Percentiles rank a stretch among this genome's conserved stretches.
Conservation (phyloP, 306 rosid species). For the Mimosa pudica region DNA sequence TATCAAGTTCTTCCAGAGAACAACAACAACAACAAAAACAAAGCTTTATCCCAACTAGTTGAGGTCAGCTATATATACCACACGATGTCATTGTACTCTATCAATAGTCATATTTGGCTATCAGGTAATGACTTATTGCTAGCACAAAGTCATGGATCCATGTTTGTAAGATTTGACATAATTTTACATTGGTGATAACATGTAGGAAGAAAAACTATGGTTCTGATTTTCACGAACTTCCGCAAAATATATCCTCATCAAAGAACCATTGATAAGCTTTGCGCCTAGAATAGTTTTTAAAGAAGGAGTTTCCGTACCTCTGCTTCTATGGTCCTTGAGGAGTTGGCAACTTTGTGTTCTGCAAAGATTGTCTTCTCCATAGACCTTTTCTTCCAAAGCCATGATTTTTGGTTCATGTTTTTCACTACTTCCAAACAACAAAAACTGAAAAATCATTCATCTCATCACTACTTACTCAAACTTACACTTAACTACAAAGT, state of each 20-base stretch:
- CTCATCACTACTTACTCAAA: neutral
- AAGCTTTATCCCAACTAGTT: too few relatives aligned
- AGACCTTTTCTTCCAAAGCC: slow-evolving; percentile 79
- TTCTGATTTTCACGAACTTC: neutral
- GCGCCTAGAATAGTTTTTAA: neutral
- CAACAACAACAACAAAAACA: too few relatives aligned
- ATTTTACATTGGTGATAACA: neutral
- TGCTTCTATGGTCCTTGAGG: slow-evolving; percentile 47
- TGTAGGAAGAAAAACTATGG: neutral
- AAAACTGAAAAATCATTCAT: slow-evolving; percentile 25
- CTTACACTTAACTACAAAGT: neutral
- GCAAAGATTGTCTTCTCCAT: slow-evolving; percentile 61
- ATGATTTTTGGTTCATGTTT: slow-evolving; percentile 71
- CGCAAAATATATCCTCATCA: too few relatives aligned
- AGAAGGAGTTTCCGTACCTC: slow-evolving; percentile 49
- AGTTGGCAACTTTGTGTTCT: slow-evolving; percentile 42
- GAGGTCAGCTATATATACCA: too few relatives aligned
- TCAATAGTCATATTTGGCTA: too few relatives aligned
- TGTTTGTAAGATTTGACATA: too few relatives aligned
- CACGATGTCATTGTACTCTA: too few relatives aligned
- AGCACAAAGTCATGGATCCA: too few relatives aligned
- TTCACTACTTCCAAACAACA: slow-evolving; percentile 40
- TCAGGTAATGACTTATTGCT: too few relatives aligned
- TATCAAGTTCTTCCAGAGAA: neutral
- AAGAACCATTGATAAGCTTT: neutral